Evolutionary conservation across 495 filamentous ascomycete species (phyloP), one percentile per base, ranked within the genome.

Genomic region (Arthonia radiata): DNA sequence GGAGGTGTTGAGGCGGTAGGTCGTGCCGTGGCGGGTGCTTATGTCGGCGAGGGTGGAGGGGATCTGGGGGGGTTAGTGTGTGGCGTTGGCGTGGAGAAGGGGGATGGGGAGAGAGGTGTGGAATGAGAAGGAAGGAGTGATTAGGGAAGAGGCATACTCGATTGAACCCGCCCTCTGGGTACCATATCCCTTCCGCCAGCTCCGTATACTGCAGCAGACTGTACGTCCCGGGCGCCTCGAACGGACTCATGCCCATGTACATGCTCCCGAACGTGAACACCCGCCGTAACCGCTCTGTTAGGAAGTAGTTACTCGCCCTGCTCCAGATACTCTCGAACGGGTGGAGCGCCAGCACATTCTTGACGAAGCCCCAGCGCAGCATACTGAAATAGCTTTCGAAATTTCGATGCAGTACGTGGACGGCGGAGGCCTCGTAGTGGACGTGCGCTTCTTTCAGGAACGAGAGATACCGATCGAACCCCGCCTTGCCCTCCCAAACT

Each of bases 231-330:
- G 71, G 71, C 0, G 71, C 71, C 31, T 72, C 65, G 42, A 67
- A 76, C 1, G 71, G 71, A 32, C 50, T 59, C 71, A 77, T 77
- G 1, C 71, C 71, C 55, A 76, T 66, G 37, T 77, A 77, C 71
- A 76, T 77, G 32, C 64, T 72, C 16, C 62, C 67, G 41, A 76
- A 76, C 6, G 69, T 74, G 36, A 74, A 73, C 0, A 65, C 67
- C 9, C 70, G 43, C 24, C 67, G 48, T 40, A 75, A 39, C 31
- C 68, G 48, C 37, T 75, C 68, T 1, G 65, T 67, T 47, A 51
- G 58, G 41, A 75, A 74, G 37, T 72, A 74, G 27, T 48, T 55
- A 10, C 53, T 42, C 11, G 65, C 56, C 12, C 69, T 49, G 8
- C 41, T 47, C 44, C 61, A 76, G 6, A 71, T 63, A 37, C 52